These are phyloP conservation scores for Penicillium roqueforti DNA, from an alignment of 495 filamentous ascomycete species.

Conservation along the genomic window DNA sequence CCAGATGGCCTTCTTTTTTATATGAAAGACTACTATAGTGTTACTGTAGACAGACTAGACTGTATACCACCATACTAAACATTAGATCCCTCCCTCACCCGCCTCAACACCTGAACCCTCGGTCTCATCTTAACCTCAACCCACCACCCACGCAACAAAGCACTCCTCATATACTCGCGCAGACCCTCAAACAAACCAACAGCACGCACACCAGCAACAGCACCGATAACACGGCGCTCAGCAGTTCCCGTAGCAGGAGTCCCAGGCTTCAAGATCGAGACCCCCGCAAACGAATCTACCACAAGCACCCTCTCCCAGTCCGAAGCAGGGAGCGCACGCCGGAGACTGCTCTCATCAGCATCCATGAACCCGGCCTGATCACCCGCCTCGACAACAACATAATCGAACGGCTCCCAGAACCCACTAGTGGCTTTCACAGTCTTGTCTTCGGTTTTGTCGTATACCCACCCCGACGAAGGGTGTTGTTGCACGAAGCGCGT, in stretches of 20 bases:
- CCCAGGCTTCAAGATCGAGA: conserved; percentile 60
- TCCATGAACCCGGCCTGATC: conserved; percentile 4
- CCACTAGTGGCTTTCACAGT: conserved; percentile 48
- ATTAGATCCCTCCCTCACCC: conserved; percentile 9
- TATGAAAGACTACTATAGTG: background rate
- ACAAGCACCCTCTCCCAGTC: conserved; percentile 68
- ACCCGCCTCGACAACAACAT: conserved; percentile 68
- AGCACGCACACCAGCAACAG: conserved; percentile 20
- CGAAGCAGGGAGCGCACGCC: conserved; percentile 13
- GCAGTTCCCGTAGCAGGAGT: conserved; percentile 29
- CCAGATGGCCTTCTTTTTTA: conserved; percentile 7
- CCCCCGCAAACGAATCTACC: conserved; percentile 66
- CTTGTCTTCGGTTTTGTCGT: conserved; percentile 54
- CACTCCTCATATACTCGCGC: conserved; percentile 20
- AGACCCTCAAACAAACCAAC: conserved; percentile 20
- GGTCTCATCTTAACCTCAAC: conserved; percentile 40
- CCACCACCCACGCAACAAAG: conserved; percentile 39
- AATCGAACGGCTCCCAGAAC: conserved; percentile 86
- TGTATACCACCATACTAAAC: background rate
- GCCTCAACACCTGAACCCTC: conserved; percentile 34
- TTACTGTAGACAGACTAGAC: background rate
- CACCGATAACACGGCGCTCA: conserved; percentile 27
- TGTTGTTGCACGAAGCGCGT: conserved; percentile 70
- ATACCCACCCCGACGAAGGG: conserved; percentile 38
- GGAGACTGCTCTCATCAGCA: conserved; percentile 17